Conservation (phyloP, 73 alveolate species). For the Paramecium bursaria region DNA sequence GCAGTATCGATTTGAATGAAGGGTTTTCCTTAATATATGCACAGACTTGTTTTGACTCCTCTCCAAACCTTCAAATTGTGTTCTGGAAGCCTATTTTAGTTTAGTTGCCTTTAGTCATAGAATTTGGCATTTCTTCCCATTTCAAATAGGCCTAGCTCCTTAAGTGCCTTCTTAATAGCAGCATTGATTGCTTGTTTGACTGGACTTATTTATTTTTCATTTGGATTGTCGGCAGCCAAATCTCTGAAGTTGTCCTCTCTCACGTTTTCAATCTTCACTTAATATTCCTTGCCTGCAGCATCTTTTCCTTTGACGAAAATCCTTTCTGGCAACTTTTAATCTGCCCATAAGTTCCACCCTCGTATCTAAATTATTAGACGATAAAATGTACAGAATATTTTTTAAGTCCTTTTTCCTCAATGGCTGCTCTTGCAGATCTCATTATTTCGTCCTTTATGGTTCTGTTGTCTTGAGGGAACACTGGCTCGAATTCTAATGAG, state of each 20-base stretch:
- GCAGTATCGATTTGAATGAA: constrained; percentile 73
- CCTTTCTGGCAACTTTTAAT: neutral
- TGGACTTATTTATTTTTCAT: neutral
- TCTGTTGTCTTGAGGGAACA: neutral
- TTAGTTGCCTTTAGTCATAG: constrained; percentile 21
- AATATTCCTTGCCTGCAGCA: neutral
- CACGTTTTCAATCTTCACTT: neutral
- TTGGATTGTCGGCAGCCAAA: neutral
- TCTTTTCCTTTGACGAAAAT: neutral
- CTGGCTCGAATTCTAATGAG: neutral
- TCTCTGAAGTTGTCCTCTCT: neutral
- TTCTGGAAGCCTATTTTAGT: constrained; percentile 47
- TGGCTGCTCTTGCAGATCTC: neutral
- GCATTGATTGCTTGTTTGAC: constrained; percentile 29
- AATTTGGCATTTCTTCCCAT: constrained; percentile 27
- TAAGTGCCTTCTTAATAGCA: neutral
- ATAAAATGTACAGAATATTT: constrained; percentile 22
- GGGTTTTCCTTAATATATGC: constrained; percentile 54
- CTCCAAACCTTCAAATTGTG: constrained; percentile 74
- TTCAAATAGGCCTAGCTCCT: constrained; percentile 38
- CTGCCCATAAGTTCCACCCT: constrained; percentile 44
- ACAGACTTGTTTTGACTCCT: constrained; percentile 68
- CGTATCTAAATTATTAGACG: neutral
- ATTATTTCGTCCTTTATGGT: neutral
- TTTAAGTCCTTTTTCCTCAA: constrained; percentile 2